Evolutionary conservation across 2,329 filamentous ascomycete genomes (phyloP).

Genomic region (Leptosphaerulina australis): DNA sequence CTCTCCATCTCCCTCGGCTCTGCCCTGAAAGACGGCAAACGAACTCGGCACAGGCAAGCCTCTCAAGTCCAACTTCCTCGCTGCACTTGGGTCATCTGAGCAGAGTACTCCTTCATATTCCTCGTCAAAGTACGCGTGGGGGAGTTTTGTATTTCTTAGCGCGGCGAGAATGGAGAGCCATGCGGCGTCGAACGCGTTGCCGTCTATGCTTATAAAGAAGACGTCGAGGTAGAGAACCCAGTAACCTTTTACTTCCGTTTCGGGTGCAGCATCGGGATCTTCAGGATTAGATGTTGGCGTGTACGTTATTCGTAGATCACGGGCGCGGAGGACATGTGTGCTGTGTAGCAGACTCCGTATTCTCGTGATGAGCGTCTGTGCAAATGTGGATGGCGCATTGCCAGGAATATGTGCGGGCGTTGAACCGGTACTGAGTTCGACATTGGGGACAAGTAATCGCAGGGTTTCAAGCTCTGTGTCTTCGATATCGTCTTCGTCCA

Average conservation of each 20-base stretch:
- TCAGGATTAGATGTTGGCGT: conserved; percentile 54
- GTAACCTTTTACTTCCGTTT: conserved; percentile 74
- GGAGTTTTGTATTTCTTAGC: conserved; percentile 76
- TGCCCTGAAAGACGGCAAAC: conserved; percentile 70
- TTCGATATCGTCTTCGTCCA: conserved; percentile 25
- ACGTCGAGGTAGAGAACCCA: conserved; percentile 96
- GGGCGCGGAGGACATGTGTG: conserved; percentile 68
- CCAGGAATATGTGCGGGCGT: conserved; percentile 85
- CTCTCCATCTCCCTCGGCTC: conserved; percentile 52
- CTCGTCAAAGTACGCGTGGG: conserved; percentile 79
- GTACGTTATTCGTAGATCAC: conserved; percentile 76
- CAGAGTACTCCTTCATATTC: conserved; percentile 83
- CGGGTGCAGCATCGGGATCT: conserved; percentile 56
- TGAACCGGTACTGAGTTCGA: conserved; percentile 89
- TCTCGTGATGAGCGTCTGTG: conserved; percentile 83
- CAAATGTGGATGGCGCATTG: conserved; percentile 76
- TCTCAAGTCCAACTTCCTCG: conserved; percentile 63
- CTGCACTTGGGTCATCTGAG: conserved; percentile 63
- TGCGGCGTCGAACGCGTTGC: conserved; percentile 88
- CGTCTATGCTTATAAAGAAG: conserved; percentile 91
- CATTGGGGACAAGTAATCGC: conserved; percentile 86
- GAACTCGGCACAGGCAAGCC: conserved; percentile 77
- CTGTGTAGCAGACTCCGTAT: conserved; percentile 77
- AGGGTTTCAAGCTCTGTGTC: conserved; percentile 53
- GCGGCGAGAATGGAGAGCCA: conserved; percentile 87